Evolutionary conservation across 352 stramenopile species (phyloP).

Genomic region (Phytopythium litorale): DNA sequence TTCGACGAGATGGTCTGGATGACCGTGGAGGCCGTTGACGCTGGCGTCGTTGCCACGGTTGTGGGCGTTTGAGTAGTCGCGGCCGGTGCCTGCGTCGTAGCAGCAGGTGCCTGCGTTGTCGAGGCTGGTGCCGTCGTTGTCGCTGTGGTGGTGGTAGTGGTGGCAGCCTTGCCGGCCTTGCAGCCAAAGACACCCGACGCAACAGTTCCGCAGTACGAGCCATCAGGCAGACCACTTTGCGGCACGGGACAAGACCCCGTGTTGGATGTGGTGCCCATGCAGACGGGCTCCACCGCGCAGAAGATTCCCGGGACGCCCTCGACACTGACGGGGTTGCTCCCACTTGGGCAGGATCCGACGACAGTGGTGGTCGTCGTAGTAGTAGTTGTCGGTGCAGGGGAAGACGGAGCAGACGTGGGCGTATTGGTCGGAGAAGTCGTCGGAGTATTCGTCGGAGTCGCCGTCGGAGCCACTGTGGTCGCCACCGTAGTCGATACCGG

Average conservation of each 20-base stretch:
- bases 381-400: no score
- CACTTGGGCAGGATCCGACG: conserved; percentile 1
- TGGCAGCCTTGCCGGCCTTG: not conserved
- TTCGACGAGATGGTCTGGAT: conserved; percentile 3
- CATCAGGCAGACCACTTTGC: conserved; percentile 12
- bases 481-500: not conserved
- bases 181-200: conserved; percentile 29
- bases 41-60: not conserved
- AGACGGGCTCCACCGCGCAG: conserved; percentile 17
- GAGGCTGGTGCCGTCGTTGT: not conserved
- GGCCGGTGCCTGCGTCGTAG: not conserved
- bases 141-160: not conserved
- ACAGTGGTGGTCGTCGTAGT: no score
- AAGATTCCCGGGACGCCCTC: conserved; percentile 13
- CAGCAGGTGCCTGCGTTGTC: not conserved
- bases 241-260: conserved; percentile 11
- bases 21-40: not conserved
- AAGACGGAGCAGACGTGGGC: no score
- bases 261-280: conserved; percentile 6
- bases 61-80: not conserved
- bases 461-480: not conserved
- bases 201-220: conserved; percentile 19
- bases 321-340: conserved; percentile 22
- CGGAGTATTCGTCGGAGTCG: not conserved
- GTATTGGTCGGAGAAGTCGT: no score